These are phyloP conservation scores for Penicillium pancosmium DNA, from an alignment of 495 filamentous ascomycete genomes.

Conservation along the genomic window DNA sequence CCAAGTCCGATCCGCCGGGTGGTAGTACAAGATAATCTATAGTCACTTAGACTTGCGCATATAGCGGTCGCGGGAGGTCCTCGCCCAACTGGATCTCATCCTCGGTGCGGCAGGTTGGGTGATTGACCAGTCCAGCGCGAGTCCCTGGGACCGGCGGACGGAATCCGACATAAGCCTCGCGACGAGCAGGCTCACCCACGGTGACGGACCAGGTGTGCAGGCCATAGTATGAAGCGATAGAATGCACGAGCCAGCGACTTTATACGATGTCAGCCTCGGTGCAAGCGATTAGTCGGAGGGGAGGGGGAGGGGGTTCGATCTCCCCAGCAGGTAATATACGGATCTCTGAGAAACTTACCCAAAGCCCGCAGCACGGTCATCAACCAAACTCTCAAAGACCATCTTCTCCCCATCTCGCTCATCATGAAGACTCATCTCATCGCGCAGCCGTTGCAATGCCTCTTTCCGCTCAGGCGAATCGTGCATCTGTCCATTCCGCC, in stretches of 20 bases:
- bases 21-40: too few species aligned
- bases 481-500: constrained; percentile 72
- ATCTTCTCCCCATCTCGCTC: constrained; percentile 66
- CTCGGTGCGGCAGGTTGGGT: constrained; percentile 30
- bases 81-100: constrained; percentile 43
- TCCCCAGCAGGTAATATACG: neutral
- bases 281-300: too few species aligned
- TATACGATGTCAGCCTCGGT: neutral
- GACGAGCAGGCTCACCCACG: constrained; percentile 70
- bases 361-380: constrained; percentile 77
- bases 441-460: constrained; percentile 34
- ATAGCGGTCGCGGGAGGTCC: constrained; percentile 61
- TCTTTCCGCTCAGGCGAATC: constrained; percentile 53
- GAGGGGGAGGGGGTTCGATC: too few species aligned
- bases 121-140: constrained; percentile 32
- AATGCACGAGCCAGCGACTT: constrained; percentile 93
- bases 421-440: constrained; percentile 47
- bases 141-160: constrained; percentile 40
- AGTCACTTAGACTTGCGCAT: constrained; percentile 55
- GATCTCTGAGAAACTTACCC: constrained; percentile 59
- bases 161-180: constrained; percentile 90
- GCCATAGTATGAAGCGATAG: constrained; percentile 90
- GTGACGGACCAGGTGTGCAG: constrained; percentile 83
- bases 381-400: constrained; percentile 74
- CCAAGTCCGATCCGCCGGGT: too few species aligned